A percentile compares a stretch with the other conserved stretches of the same genome.
Evolutionary conservation across 306 rosid species (phyloP).

Genomic region (Quercus cerris): DNA sequence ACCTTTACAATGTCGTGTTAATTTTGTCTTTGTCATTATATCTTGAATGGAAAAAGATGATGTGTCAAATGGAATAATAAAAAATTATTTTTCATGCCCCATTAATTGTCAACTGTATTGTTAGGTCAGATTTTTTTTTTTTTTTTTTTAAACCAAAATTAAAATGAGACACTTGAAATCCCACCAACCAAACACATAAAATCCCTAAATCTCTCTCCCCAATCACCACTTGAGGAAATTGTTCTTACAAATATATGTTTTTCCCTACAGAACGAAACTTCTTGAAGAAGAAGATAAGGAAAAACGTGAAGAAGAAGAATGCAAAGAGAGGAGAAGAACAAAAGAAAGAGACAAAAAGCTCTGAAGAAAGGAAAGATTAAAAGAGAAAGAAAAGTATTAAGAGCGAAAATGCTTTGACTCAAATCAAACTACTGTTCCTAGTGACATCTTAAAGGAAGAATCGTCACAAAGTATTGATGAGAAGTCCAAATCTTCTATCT

Average conservation of each 20-base stretch:
- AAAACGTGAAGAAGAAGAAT: constrained; percentile 95
- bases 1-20: too few species aligned
- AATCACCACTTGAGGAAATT: constrained; percentile 5
- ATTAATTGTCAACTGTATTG: too few species aligned
- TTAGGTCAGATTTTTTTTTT: too few species aligned
- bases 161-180: too few species aligned
- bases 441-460: constrained; percentile 59
- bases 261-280: constrained; percentile 75
- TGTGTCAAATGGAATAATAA: too few species aligned
- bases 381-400: constrained; percentile 84
- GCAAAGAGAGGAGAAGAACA: constrained; percentile 85
- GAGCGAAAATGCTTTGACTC: constrained; percentile 50
- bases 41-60: too few species aligned
- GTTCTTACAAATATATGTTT: constrained; percentile 18
- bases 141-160: too few species aligned
- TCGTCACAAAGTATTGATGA: constrained; percentile 44
- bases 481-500: constrained; percentile 32
- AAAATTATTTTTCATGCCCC: too few species aligned
- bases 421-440: constrained; percentile 34
- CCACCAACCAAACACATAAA: too few species aligned
- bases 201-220: too few species aligned
- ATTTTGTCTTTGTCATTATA: too few species aligned
- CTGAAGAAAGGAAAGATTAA: constrained; percentile 87
- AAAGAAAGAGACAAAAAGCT: constrained; percentile 94
- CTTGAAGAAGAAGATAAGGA: constrained; percentile 99